Base-by-base conservation (phyloP, 192 early-diverging fungal genomes). In the Funneliformis geosporum region DNA sequence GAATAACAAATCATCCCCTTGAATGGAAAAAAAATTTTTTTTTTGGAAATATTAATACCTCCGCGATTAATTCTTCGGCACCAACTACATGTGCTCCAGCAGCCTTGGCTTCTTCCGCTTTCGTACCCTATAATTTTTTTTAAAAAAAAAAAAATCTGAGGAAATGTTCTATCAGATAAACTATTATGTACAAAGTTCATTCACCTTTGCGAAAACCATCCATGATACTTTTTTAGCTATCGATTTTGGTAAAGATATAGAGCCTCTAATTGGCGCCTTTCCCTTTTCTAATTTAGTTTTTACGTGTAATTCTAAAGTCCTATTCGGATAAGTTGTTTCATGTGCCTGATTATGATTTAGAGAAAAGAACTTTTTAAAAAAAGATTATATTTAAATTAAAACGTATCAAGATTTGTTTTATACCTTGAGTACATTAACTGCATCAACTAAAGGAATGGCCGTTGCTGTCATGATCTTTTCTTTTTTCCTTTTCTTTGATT, bases 41-140 rank as follows among this genome's bases (percentile, higher is more conserved):
- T 33, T 33, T 33, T 33, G 33, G 16, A 60, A 16, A 18, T 18
- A 60, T n/a, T n/a, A 60, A 60, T 23, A 91, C 88, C 78, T 90
- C 85, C 28, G 92, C 87, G 38, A 99, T 88, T 79, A 98, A 84
- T 73, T 99, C 97, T 61, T 92, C 90, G 3, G 91, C 95, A 40
- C 97, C 97, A 4, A 99, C 95, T 79, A 89, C 84, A 46, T 91
- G 86, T 0, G 96, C 96, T 2, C 97, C 97, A 0, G 96, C 90
- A 39, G 82, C 88, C 47, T 83, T 85, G 0, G 96, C 97, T 79
- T 92, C 92, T 60, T 95, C 92, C 8, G 95, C 97, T 78, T 89
- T 87, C 40, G 89, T 88, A 43, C 95, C 96, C 67, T 69, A 40
- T 69, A 4, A 38, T 23, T n/a, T n/a, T n/a, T n/a, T n/a, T n/a